Percentiles rank a stretch among this genome's conserved stretches.
These are phyloP conservation scores for Umbilicaria muhlenbergii DNA, from an alignment of 495 filamentous ascomycete genomes.

Conservation along the genomic window DNA sequence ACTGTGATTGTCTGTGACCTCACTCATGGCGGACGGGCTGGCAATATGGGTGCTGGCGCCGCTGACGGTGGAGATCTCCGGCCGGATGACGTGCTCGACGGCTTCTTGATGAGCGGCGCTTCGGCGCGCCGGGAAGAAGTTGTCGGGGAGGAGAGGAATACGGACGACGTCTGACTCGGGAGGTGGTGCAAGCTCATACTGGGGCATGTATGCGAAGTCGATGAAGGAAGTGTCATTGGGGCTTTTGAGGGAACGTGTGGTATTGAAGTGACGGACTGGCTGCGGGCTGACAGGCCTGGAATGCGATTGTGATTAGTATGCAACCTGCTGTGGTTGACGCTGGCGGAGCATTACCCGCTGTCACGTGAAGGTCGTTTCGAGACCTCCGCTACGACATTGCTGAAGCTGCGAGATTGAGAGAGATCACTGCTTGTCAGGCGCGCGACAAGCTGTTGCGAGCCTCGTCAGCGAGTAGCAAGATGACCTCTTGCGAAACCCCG, in stretches of 20 bases:
- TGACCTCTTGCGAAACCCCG: too few relatives aligned
- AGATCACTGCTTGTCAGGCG: slow-evolving; percentile 38
- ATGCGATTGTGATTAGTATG: slow-evolving; percentile 12
- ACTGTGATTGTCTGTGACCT: slow-evolving; percentile 41
- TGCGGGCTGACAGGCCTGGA: slow-evolving; percentile 11
- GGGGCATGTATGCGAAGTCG: slow-evolving; percentile 48
- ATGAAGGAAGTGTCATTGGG: slow-evolving; percentile 43
- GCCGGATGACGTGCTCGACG: slow-evolving; percentile 30
- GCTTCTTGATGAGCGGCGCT: slow-evolving; percentile 6
- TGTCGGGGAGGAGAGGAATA: slow-evolving; percentile 39
- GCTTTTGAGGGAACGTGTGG: slow-evolving; percentile 36
- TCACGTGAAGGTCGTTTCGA: slow-evolving; percentile 12
- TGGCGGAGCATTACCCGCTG: slow-evolving; percentile 1
- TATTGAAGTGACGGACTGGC: slow-evolving; percentile 40
- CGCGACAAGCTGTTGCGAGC: slow-evolving; percentile 25
- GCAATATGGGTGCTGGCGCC: slow-evolving; percentile 36
- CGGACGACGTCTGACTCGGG: slow-evolving; percentile 15
- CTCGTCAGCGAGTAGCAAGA: background rate
- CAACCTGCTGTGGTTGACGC: background rate
- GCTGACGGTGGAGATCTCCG: slow-evolving; percentile 40
- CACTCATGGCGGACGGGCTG: slow-evolving; percentile 35
- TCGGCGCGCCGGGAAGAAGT: slow-evolving; percentile 15
- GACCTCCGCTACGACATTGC: slow-evolving; percentile 29
- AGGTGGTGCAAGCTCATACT: slow-evolving; percentile 25
- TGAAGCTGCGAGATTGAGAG: slow-evolving; percentile 35